Conservation (phyloP, 2,329 filamentous ascomycete genomes). For the Claviceps sorghi region DNA sequence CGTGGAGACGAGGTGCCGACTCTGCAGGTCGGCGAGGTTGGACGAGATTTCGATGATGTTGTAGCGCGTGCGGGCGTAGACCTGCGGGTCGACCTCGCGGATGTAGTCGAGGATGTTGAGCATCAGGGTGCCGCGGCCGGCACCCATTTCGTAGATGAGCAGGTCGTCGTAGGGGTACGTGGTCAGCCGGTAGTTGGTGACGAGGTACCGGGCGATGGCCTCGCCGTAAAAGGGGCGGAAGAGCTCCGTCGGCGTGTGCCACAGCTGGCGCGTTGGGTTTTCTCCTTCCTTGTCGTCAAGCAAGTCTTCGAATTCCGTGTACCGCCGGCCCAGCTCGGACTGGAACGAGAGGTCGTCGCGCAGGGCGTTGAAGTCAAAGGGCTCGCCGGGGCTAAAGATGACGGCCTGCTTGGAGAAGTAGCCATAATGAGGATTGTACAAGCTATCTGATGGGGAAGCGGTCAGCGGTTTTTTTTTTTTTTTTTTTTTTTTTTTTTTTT, state of each 20-base stretch:
- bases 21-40: constrained; percentile 64
- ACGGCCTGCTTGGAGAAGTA: constrained; percentile 95
- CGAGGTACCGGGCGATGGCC: constrained; percentile 87
- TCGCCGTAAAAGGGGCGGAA: constrained; percentile 96
- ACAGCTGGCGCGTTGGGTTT: constrained; percentile 71
- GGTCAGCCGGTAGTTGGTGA: constrained; percentile 89
- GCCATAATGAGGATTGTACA: constrained; percentile 89
- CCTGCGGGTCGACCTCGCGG: constrained; percentile 71
- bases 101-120: constrained; percentile 96
- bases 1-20: constrained; percentile 49
- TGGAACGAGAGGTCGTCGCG: constrained; percentile 80
- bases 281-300: constrained; percentile 56
- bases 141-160: constrained; percentile 97
- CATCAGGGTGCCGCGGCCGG: constrained; percentile 95
- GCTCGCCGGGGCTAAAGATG: constrained; percentile 84
- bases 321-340: constrained; percentile 58
- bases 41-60: constrained; percentile 92
- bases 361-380: constrained; percentile 74
- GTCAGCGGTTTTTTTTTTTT: constrained; percentile 7
- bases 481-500: background rate
- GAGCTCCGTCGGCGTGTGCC: constrained; percentile 96
- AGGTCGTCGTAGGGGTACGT: constrained; percentile 93
- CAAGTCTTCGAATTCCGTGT: constrained; percentile 77
- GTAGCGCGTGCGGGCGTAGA: constrained; percentile 87
- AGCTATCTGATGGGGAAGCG: constrained; percentile 47